phyloP scores from a whole-genome alignment of 495 filamentous ascomycete species.

The Collariella sp. region DNA sequence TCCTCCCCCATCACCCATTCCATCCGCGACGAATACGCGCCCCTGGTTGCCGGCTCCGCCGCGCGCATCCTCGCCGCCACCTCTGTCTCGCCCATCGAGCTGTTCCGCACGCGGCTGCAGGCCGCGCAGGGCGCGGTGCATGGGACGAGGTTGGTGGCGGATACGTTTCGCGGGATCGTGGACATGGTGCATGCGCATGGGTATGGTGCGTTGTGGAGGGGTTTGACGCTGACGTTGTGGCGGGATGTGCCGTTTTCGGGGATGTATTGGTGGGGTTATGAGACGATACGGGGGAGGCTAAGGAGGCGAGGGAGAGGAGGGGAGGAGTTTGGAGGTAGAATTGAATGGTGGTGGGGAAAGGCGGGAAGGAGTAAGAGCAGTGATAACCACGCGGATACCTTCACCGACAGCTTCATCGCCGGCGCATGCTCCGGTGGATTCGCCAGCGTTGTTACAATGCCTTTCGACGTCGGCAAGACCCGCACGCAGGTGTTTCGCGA shows the following conservation, averaged over 20 bases:
- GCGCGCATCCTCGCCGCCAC: slow-evolving; percentile 76
- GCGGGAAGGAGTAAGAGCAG: slow-evolving; percentile 35
- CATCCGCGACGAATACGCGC: slow-evolving; percentile 60
- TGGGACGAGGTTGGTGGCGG: slow-evolving; percentile 45
- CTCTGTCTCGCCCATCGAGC: slow-evolving; percentile 83
- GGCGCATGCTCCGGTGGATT: slow-evolving; percentile 74
- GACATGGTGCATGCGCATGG: slow-evolving; percentile 73
- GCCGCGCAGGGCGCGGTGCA: slow-evolving; percentile 53
- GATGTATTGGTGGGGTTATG: slow-evolving; percentile 97
- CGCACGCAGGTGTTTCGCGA: slow-evolving; percentile 73
- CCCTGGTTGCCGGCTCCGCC: slow-evolving; percentile 66
- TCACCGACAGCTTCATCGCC: slow-evolving; percentile 80
- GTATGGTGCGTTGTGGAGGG: slow-evolving; percentile 82
- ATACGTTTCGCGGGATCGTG: slow-evolving; percentile 63
- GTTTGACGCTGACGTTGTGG: slow-evolving; percentile 87
- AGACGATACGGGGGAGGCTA: slow-evolving; percentile 62
- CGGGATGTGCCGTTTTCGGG: slow-evolving; percentile 94
- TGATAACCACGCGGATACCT: slow-evolving; percentile 58
- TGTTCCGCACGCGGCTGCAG: slow-evolving; percentile 89
- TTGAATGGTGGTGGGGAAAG: neutral
- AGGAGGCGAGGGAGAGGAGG: slow-evolving; percentile 49
- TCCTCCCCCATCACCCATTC: slow-evolving; percentile 55
- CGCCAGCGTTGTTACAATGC: slow-evolving; percentile 84
- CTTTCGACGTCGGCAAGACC: slow-evolving; percentile 97
- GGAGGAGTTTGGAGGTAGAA: slow-evolving; percentile 16